Evolutionary conservation across 139 green algal species (phyloP).

Genomic region (Tetraselmis chui): DNA sequence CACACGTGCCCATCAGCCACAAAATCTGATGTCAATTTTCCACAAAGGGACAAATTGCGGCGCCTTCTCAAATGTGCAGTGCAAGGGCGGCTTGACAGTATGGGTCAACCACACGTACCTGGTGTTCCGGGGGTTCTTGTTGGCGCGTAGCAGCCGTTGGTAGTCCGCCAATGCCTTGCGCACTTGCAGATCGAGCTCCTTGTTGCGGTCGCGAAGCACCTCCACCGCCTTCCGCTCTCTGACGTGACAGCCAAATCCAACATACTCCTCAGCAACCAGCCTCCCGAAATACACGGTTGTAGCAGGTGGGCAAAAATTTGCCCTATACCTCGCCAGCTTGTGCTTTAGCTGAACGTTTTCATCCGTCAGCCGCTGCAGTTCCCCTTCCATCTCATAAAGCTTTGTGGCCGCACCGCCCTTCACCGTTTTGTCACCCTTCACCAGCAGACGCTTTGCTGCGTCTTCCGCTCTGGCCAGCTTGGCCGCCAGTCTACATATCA

Average conservation of each 20-base stretch:
- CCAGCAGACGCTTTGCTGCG: slow-evolving; percentile 60
- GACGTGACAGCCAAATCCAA: no score
- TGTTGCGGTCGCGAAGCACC: neutral
- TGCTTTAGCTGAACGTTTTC: slow-evolving; percentile 42
- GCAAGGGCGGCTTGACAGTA: no score
- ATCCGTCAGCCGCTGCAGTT: slow-evolving; percentile 35
- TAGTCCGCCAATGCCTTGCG: neutral
- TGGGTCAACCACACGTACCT: no score
- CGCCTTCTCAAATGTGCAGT: no score
- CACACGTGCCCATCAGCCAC: no score
- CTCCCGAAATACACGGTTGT: no score
- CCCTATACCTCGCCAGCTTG: slow-evolving; percentile 50
- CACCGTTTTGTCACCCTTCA: slow-evolving; percentile 36
- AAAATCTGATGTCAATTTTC: no score
- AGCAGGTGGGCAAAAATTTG: no score
- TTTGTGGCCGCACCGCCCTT: slow-evolving; percentile 47
- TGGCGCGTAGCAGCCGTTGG: neutral
- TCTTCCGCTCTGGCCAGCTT: slow-evolving; percentile 70
- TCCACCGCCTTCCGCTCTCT: neutral
- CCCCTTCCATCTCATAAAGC: slow-evolving; percentile 52
- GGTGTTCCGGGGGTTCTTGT: neutral
- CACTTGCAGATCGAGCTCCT: neutral
- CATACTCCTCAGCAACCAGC: no score
- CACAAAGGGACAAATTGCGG: no score
- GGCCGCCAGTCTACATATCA: slow-evolving; percentile 51